Evolutionary conservation across 345 rosid genomes (phyloP), one percentile per base, ranked within the genome.

Genomic region (Citrus mangshanensis): DNA sequence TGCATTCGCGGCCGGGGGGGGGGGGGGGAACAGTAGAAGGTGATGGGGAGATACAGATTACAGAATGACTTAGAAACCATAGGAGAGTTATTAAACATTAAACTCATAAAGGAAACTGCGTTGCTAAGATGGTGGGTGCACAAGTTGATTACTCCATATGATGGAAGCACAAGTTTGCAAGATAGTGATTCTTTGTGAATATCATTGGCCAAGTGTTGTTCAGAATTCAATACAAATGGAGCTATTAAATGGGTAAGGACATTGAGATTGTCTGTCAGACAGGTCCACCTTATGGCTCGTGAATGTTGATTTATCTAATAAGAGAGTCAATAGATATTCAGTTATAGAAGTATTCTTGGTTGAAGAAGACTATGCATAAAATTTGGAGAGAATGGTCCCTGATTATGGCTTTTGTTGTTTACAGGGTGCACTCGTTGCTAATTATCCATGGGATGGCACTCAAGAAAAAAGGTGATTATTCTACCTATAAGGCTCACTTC

Each of bases 371-470:
- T 71, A 13, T 69, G 58, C 70, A 22, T 72, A 64, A 77, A 68
- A 28, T 60, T 8, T 35, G 21, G 55, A 35, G 54, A 75, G 51
- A 68, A 25, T 62, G 55, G 60, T 56, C 5, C n/a, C 61, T 65
- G 28, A 62, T 51, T 56, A 38, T 58, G 65, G 30, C 58, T 60
- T 67, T 70, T 76, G 70, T 76, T 79, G 27, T 80, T 85, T 62
- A 60, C 91, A 96, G 99, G 99, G 99, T 77, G 97, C 98, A 27
- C 91, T 93, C 59, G 98, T 93, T 62, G 99, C 98, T 85, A 96
- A 96, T 84, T 91, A 94, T 87, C 99, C 99, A 16, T 94, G 99
- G 99, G 99, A 94, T 87, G 97, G 95, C 65, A 91, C 95, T 2
- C 84, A 76, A 82, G 93, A 96, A 82, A 86, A 72, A 83, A 86